Percentiles rank a stretch among this genome's conserved stretches.
Evolutionary conservation across 129 eudicot species (phyloP).

Genomic region (Pittosporum tobira): DNA sequence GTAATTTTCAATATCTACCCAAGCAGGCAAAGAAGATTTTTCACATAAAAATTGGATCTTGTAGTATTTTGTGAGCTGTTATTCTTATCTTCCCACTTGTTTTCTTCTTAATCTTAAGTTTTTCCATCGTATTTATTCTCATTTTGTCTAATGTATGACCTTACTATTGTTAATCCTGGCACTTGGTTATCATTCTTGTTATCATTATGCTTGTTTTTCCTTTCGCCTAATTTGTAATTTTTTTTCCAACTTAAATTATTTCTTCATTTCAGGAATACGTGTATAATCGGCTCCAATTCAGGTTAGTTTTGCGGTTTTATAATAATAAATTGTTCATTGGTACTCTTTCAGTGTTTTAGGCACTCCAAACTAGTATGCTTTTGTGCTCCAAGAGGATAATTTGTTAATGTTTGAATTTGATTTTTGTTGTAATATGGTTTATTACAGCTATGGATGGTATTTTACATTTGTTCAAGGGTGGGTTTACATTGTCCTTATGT

Average conservation of each 20-base stretch:
- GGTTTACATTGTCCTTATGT: conserved; percentile 64
- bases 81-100: no score
- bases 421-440: neutral
- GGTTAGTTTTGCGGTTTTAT: conserved; percentile 23
- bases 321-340: neutral
- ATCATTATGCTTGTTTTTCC: neutral
- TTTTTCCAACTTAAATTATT: neutral
- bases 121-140: no score
- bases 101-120: no score
- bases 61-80: no score
- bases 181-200: no score
- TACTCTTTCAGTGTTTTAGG: no score
- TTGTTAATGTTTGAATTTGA: neutral
- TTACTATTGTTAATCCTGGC: no score
- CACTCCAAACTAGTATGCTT: neutral
- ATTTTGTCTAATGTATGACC: no score
- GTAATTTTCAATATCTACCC: neutral
- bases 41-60: no score
- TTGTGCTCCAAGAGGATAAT: no score
- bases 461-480: conserved; percentile 87
- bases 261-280: conserved; percentile 66
- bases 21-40: neutral
- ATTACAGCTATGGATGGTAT: conserved; percentile 77
- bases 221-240: no score
- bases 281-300: conserved; percentile 73